These are phyloP conservation scores for Colletotrichum somersetense DNA, from an alignment of 2,329 filamentous ascomycete species.

Conservation along the genomic window DNA sequence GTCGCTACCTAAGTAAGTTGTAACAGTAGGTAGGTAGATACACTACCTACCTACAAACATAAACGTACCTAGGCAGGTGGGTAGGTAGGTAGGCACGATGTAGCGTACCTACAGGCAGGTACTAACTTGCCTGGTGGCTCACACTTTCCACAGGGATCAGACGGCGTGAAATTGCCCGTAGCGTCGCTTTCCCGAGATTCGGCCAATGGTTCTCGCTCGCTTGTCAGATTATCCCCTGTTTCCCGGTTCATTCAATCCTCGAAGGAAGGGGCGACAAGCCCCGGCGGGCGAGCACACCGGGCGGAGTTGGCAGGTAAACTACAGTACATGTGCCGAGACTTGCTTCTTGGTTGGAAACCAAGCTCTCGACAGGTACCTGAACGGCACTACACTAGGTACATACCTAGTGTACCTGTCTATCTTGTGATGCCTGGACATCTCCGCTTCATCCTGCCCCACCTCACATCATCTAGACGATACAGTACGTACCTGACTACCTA, in stretches of 20 bases:
- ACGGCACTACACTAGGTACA: too few relatives aligned
- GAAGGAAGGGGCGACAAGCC: slow-evolving; percentile 36
- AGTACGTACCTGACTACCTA: not conserved
- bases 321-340: not conserved
- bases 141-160: slow-evolving; percentile 15
- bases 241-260: not conserved
- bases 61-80: too few relatives aligned
- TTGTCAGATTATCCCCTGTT: slow-evolving; percentile 23
- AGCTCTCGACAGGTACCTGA: not conserved
- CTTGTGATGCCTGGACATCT: not conserved
- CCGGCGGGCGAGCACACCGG: slow-evolving; percentile 10
- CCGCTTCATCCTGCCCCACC: not conserved
- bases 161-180: slow-evolving; percentile 35
- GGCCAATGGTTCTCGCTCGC: slow-evolving; percentile 24
- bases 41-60: too few relatives aligned
- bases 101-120: too few relatives aligned
- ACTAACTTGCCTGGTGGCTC: not conserved
- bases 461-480: slow-evolving; percentile 15
- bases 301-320: not conserved
- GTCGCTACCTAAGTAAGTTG: too few relatives aligned
- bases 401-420: not conserved
- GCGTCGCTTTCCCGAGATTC: not conserved
- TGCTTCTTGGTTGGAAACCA: not conserved
- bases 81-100: too few relatives aligned
- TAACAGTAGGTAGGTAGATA: too few relatives aligned